These are phyloP conservation scores for Colletotrichum orbiculare DNA, from an alignment of 2,329 filamentous ascomycete species.

Conservation along the genomic window DNA sequence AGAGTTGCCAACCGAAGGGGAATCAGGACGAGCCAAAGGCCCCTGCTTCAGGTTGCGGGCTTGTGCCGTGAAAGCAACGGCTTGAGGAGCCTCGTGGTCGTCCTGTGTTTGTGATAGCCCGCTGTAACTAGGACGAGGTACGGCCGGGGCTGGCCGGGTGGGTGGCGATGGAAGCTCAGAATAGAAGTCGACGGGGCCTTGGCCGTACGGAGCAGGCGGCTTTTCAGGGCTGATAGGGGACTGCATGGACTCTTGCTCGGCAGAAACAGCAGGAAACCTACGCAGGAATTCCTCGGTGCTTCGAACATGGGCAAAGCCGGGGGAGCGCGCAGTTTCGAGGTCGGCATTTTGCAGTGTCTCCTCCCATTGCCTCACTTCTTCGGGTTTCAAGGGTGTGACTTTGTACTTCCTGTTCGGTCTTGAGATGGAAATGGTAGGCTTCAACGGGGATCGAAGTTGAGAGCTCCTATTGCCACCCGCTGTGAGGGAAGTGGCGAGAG, in stretches of 20 bases:
- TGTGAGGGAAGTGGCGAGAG: slow-evolving; percentile 59
- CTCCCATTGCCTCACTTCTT: slow-evolving; percentile 86
- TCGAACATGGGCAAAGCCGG: slow-evolving; percentile 66
- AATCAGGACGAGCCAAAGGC: slow-evolving; percentile 28
- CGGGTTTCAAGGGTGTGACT: slow-evolving; percentile 77
- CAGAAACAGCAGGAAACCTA: slow-evolving; percentile 78
- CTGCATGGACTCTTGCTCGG: slow-evolving; percentile 70
- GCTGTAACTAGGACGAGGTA: slow-evolving; percentile 80
- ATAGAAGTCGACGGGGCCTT: slow-evolving; percentile 50
- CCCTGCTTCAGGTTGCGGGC: slow-evolving; percentile 29
- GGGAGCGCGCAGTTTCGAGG: slow-evolving; percentile 59
- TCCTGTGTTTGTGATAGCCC: slow-evolving; percentile 63
- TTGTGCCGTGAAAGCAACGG: slow-evolving; percentile 17
- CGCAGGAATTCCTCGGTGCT: slow-evolving; percentile 87
- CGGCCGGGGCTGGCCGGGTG: slow-evolving; percentile 73
- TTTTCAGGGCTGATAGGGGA: slow-evolving; percentile 46
- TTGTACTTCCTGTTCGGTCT: slow-evolving; percentile 56
- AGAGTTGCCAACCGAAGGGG: slow-evolving; percentile 12
- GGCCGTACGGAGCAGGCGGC: slow-evolving; percentile 25
- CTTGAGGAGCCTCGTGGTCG: slow-evolving; percentile 28
- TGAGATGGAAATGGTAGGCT: slow-evolving; percentile 34
- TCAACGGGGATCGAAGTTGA: slow-evolving; percentile 21
- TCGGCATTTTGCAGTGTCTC: slow-evolving; percentile 77
- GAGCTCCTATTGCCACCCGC: slow-evolving; percentile 35
- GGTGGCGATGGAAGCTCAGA: slow-evolving; percentile 67